Evolutionary conservation across 805 yeast genomes (phyloP), one percentile per base, ranked within the genome.

Genomic region (Candida anglica): DNA sequence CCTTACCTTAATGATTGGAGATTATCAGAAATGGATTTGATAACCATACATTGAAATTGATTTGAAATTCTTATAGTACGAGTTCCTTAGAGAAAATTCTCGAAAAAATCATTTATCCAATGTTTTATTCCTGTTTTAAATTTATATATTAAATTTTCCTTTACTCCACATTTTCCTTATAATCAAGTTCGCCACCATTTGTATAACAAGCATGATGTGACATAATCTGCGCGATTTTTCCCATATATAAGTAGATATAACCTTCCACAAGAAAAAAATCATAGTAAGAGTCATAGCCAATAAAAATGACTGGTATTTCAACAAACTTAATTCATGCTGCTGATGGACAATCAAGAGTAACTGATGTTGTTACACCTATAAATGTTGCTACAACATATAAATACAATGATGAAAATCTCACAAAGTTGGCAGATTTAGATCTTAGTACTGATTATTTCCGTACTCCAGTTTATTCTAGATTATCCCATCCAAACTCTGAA

Each of bases 321-420:
- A 81, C 88, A 6, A 53, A 58, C 10, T 52, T 75, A 8, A 70
- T 89, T 32, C 96, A 88, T 50, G 88, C 78, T 0, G 95, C 86
- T 41, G 86, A 82, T 45, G 61, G 56, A 4, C 50, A 66, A 20
- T 63, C 69, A 39, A 61, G 84, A 42, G 84, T 77, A 5, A 50
- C 72, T 0, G 89, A 83, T 47, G 81, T 82, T 26, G 79, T 81
- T 1, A 80, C 91, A 5, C 95, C 97, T 16, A 80, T 89, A 39
- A 85, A 84, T 42, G 81, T 86, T 3, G 58, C 93, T 2, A 83
- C 96, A 1, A 89, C 95, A 1, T 88, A 66, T 56, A 69, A 75
- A 35, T 89, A 88, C 57, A 58, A 73, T 19, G 53, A 66, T 3
- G 73, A 84, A 41, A 62, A 77, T 16, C 64, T 85, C 28, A 50